These are phyloP conservation scores for Juncus effusus DNA, from an alignment of 176 grass and related monocot genomes.

Conservation along the genomic window DNA sequence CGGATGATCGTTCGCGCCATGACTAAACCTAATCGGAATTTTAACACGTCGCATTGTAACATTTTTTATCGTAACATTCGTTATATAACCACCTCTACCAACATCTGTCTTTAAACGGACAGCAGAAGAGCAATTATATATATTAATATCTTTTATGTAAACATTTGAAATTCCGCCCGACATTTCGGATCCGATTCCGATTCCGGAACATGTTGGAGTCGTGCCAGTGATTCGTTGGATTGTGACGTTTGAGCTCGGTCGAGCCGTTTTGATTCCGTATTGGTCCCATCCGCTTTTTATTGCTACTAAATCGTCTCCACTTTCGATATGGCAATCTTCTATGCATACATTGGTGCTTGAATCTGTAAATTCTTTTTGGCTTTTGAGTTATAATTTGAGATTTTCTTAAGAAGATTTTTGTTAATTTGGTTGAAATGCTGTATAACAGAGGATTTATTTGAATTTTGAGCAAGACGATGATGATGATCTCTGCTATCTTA, in stretches of 20 bases:
- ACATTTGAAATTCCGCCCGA: constrained; percentile 75
- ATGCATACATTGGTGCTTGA: constrained; percentile 84
- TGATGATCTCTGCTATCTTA: too few species aligned
- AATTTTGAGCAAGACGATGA: too few species aligned
- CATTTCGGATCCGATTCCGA: constrained; percentile 91
- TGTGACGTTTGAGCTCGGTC: constrained; percentile 63
- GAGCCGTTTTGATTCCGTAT: constrained; percentile 59
- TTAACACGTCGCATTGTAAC: constrained; percentile 74
- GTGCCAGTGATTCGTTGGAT: constrained; percentile 77
- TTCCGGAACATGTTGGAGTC: constrained; percentile 82
- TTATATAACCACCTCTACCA: constrained; percentile 78
- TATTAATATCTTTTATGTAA: constrained; percentile 44
- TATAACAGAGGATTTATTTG: not conserved
- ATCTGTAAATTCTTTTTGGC: constrained; percentile 38
- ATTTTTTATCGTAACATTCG: constrained; percentile 55
- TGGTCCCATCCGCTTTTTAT: constrained; percentile 94
- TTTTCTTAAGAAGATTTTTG: not conserved
- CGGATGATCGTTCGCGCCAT: constrained; percentile 51
- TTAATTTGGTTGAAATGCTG: not conserved
- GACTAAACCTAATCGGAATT: constrained; percentile 73
- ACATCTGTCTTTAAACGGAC: constrained; percentile 63
- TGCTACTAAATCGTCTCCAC: constrained; percentile 81
- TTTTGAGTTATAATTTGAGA: constrained; percentile 2
- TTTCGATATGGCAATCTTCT: constrained; percentile 82
- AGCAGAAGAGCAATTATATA: constrained; percentile 67